Evolutionary conservation across 2,329 filamentous ascomycete genomes (phyloP).

Genomic region (Alternaria atra): DNA sequence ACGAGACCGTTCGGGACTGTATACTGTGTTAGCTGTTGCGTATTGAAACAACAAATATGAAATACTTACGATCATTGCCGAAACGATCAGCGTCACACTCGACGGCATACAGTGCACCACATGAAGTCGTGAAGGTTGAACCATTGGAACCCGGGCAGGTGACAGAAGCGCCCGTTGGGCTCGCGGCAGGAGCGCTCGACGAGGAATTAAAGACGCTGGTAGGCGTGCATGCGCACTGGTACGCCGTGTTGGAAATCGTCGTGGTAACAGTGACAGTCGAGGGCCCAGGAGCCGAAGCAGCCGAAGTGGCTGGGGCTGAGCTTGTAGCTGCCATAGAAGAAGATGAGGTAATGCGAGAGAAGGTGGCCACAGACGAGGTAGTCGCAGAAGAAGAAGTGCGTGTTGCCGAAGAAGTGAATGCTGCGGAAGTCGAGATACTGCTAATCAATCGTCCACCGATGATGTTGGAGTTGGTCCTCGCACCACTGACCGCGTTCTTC

Average conservation of each 20-base stretch:
- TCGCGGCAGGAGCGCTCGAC: not conserved
- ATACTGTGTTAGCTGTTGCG: constrained; percentile 1
- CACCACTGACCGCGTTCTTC: constrained; percentile 17
- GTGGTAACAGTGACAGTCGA: constrained; percentile 22
- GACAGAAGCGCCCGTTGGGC: not conserved
- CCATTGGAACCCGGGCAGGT: constrained; percentile 29
- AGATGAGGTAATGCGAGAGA: not conserved
- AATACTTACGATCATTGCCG: constrained; percentile 30
- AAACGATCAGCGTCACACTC: constrained; percentile 38
- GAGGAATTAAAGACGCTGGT: not conserved
- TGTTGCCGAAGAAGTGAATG: not conserved
- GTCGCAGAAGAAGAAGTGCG: no score
- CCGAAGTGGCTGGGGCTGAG: not conserved
- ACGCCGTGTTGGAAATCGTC: constrained; percentile 12
- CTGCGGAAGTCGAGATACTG: not conserved
- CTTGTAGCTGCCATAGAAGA: not conserved
- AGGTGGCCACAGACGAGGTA: not conserved
- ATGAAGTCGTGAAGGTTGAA: constrained; percentile 20
- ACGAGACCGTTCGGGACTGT: constrained; percentile 20
- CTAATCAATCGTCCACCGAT: constrained; percentile 27
- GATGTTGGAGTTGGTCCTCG: constrained; percentile 15
- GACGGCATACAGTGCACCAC: constrained; percentile 30
- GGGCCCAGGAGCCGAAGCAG: not conserved
- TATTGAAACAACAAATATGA: not conserved
- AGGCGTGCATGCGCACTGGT: constrained; percentile 24